A percentile compares a stretch with the other conserved stretches of the same genome.
phyloP scores from a whole-genome alignment of 441 rosid species.

The Mallotus repandus region DNA sequence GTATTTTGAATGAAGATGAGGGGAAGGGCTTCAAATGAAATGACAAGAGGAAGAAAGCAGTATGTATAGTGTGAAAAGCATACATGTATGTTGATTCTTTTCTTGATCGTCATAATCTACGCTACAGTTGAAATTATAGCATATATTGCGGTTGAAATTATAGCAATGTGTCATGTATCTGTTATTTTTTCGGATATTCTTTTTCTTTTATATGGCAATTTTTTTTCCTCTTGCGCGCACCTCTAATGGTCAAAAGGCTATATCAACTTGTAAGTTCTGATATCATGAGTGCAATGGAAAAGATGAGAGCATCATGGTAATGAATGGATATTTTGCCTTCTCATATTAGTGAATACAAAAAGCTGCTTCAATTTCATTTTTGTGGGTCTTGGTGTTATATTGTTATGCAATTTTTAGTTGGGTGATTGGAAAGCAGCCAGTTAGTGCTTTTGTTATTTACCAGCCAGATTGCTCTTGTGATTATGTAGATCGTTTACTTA shows the following conservation, averaged over 20 bases:
- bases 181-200: background rate
- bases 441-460: too few species aligned
- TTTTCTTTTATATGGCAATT: slow-evolving; percentile 10
- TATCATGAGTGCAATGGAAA: background rate
- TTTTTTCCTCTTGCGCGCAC: background rate
- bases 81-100: slow-evolving; percentile 30
- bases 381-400: too few species aligned
- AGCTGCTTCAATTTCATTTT: too few species aligned
- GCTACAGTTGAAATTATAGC: slow-evolving; percentile 21
- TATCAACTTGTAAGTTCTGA: background rate
- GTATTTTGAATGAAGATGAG: slow-evolving; percentile 89
- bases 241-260: background rate
- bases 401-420: too few species aligned
- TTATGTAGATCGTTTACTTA: too few species aligned
- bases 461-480: too few species aligned
- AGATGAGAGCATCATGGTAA: background rate
- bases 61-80: slow-evolving; percentile 45
- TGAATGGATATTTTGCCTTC: too few species aligned
- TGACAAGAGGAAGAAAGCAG: background rate
- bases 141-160: slow-evolving; percentile 13
- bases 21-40: slow-evolving; percentile 49
- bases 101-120: slow-evolving; percentile 13
- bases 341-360: too few species aligned
- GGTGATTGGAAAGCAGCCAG: too few species aligned
- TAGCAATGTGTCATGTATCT: slow-evolving; percentile 22